phyloP scores from a whole-genome alignment of 2,329 filamentous ascomycete species.

The Aureobasidium sp. region DNA sequence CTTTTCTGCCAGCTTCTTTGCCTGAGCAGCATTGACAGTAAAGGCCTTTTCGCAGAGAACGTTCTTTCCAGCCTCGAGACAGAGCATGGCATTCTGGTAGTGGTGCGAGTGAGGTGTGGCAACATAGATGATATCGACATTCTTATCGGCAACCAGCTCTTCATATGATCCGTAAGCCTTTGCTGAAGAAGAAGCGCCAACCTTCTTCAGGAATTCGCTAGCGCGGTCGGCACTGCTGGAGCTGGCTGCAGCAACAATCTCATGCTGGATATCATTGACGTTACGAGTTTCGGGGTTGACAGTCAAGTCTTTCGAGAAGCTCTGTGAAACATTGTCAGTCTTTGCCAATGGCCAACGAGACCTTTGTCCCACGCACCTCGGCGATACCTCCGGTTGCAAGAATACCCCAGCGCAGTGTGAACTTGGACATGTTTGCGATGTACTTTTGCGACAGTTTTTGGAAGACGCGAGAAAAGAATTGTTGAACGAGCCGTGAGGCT shows the following conservation, averaged over 20 bases:
- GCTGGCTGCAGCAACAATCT: slow-evolving; percentile 70
- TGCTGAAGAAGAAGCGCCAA: slow-evolving; percentile 58
- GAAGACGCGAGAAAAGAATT: background rate
- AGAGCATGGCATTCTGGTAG: slow-evolving; percentile 84
- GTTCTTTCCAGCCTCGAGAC: slow-evolving; percentile 72
- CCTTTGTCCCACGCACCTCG: slow-evolving; percentile 13
- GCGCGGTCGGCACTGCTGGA: slow-evolving; percentile 64
- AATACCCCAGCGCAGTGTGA: slow-evolving; percentile 31
- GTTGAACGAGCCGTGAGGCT: background rate
- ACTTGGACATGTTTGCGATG: slow-evolving; percentile 13
- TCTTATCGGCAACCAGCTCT: slow-evolving; percentile 67
- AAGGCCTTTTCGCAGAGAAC: slow-evolving; percentile 89
- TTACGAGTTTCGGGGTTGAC: slow-evolving; percentile 61
- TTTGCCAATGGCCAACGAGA: background rate
- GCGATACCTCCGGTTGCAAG: slow-evolving; percentile 42
- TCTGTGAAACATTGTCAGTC: slow-evolving; percentile 14
- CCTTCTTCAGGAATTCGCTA: slow-evolving; percentile 60
- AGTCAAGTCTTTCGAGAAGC: slow-evolving; percentile 67
- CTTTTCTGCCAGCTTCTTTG: slow-evolving; percentile 60
- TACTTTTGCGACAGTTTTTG: background rate
- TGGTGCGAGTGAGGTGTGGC: slow-evolving; percentile 89
- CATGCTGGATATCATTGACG: slow-evolving; percentile 65
- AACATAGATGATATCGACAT: slow-evolving; percentile 80
- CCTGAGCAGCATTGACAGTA: slow-evolving; percentile 72
- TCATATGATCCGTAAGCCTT: slow-evolving; percentile 73